Base-by-base conservation (phyloP, 768 basidiomycete genomes). In the Psilocybe cyanescens region DNA sequence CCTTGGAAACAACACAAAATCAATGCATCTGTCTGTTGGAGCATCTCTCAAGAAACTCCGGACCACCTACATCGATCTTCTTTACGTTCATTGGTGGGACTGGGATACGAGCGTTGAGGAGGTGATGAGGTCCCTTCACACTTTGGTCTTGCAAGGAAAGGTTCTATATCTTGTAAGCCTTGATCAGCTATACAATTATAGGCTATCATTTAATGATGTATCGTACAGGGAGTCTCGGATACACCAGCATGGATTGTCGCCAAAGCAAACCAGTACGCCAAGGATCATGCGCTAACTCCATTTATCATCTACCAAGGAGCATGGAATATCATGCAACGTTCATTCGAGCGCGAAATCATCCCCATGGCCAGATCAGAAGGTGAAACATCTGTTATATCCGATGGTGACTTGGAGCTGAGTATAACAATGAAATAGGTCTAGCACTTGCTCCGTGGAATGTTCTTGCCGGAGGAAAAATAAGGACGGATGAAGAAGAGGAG, bases 261-360 rank as follows among this genome's bases (percentile, higher is more conserved):
- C 3, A 72, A 75, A 55, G 81, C 80, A 3, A 86, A 86, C 65
- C 76, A 79, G 55, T 86, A 83, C 57, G 83, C 84, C 12, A 72
- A 79, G 0, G 73, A 76, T 33, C 79, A 85, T 47, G 83, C 76
- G 0, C 71, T 81, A 56, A 79, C 81, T 0, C 85, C 81, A 2
- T 88, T 87, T 67, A 74, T 76, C 31, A 75, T 87, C 17, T 87
- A 86, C 69, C 85, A 83, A 71, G 84, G 82, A 5, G 60, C 58
- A 4, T 82, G 79, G 81, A 79, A 75, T 64, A 68, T 80, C 37
- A 69, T 82, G 61, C 64, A 76, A 8, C 77, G 85, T 35, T 79
- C 80, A 19, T 75, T 86, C 44, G 85, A 86, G 70, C 77, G 84
- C 6, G 85, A 86, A 1, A 82, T 86, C 55, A 79, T 86, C 55